Evolutionary conservation across 176 grass and related monocot species (phyloP).

Genomic region (Avena sativa): DNA sequence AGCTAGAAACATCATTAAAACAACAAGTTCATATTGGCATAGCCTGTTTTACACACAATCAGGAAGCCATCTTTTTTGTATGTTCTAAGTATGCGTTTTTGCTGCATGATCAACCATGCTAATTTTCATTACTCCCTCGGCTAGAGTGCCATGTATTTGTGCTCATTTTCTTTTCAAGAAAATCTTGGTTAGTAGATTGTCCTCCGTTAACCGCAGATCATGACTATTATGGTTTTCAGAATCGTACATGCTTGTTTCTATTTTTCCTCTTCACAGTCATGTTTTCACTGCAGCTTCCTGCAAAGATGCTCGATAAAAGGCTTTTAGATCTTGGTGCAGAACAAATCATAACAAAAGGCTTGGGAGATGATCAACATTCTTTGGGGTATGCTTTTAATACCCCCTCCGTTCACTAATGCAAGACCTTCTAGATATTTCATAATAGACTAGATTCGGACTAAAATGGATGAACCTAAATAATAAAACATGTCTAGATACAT

Average conservation of each 20-base stretch:
- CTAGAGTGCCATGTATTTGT: not conserved
- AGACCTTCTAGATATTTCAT: no score
- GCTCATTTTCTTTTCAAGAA: not conserved
- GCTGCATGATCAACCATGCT: not conserved
- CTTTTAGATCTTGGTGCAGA: constrained; percentile 77
- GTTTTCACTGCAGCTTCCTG: constrained; percentile 69
- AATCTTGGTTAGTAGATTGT: not conserved
- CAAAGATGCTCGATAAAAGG: constrained; percentile 86
- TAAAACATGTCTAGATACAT: no score
- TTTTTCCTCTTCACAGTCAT: constrained; percentile 14
- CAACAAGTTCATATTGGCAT: not conserved
- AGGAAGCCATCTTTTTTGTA: not conserved
- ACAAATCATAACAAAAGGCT: constrained; percentile 69
- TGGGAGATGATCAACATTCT: constrained; percentile 85
- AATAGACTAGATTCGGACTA: no score
- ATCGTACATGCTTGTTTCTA: not conserved
- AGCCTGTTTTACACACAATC: not conserved
- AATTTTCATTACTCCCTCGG: not conserved
- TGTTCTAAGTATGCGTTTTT: constrained; percentile 7
- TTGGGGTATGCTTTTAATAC: constrained; percentile 67
- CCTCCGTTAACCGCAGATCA: not conserved
- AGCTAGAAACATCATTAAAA: not conserved
- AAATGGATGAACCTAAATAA: no score
- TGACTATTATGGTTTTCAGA: constrained; percentile 24
- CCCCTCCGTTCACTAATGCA: no score